phyloP scores from a whole-genome alignment of 345 rosid genomes.

The Citropsis articulata region DNA sequence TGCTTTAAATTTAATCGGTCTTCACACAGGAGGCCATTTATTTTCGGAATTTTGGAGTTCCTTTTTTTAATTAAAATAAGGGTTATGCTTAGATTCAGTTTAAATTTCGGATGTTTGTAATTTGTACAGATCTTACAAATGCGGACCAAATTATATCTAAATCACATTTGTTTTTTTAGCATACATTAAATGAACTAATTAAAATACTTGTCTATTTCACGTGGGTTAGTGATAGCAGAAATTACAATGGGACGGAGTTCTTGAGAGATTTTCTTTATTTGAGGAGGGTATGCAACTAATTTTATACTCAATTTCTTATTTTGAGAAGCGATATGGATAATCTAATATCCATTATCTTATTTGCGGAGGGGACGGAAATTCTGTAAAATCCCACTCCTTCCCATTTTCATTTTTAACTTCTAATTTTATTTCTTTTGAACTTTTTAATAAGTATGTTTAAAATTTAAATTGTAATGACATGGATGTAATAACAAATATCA shows the following conservation, averaged over 20 bases:
- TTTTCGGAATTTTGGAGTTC: background rate
- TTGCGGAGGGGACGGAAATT: too few relatives aligned
- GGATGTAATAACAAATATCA: too few relatives aligned
- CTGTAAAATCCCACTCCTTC: too few relatives aligned
- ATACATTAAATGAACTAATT: background rate
- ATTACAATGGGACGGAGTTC: too few relatives aligned
- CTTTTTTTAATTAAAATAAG: too few relatives aligned
- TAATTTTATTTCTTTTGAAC: too few relatives aligned
- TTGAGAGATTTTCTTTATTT: background rate
- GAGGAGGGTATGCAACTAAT: background rate
- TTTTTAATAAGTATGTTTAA: too few relatives aligned
- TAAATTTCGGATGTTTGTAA: background rate
- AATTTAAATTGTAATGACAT: too few relatives aligned
- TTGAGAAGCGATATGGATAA: background rate
- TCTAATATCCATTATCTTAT: too few relatives aligned
- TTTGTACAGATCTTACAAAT: background rate
- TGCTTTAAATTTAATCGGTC: background rate
- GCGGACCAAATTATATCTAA: background rate
- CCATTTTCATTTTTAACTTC: too few relatives aligned
- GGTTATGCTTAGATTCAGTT: background rate
- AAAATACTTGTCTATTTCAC: background rate
- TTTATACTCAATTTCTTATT: background rate
- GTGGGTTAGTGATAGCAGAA: too few relatives aligned
- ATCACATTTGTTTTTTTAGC: background rate
- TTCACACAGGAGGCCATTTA: background rate